phyloP scores from a whole-genome alignment of 2,329 filamentous ascomycete species.

The Xylaria sp. region DNA sequence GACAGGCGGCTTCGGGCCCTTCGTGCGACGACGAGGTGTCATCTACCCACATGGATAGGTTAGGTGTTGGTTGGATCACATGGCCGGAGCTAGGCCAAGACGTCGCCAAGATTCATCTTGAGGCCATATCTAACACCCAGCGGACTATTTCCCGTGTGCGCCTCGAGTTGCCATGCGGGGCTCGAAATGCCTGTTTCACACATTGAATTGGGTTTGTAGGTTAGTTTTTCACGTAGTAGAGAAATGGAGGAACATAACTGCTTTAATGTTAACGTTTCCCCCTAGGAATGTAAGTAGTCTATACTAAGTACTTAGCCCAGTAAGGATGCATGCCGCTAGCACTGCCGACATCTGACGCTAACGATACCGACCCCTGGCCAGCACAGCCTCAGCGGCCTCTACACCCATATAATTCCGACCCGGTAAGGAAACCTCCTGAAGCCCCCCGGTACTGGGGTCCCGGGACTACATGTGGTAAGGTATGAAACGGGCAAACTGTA shows the following conservation, averaged over 20 bases:
- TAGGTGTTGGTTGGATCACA: neutral
- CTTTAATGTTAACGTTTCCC: neutral
- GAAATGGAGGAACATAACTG: neutral
- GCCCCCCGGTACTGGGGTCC: neutral
- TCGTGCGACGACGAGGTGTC: neutral
- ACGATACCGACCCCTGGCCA: neutral
- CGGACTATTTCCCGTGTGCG: neutral
- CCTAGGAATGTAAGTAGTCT: too few relatives aligned
- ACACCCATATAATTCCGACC: slow-evolving; percentile 1
- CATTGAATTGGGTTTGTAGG: neutral
- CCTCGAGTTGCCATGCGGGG: neutral
- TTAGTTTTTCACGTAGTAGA: too few relatives aligned
- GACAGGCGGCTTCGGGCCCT: neutral
- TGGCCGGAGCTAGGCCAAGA: neutral
- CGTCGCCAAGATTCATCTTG: neutral
- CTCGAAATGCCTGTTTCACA: neutral
- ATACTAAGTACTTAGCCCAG: too few relatives aligned
- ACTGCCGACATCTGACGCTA: neutral
- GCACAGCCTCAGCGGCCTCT: slow-evolving; percentile 5
- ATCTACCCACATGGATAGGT: neutral
- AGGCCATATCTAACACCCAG: neutral
- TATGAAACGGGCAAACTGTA: slow-evolving; percentile 11
- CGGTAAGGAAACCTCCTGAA: slow-evolving; percentile 1
- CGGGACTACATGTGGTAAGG: neutral
- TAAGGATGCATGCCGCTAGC: neutral